Evolutionary conservation across 2,329 filamentous ascomycete genomes (phyloP), one percentile per base, ranked within the genome.

Genomic region (Monosporascus sp.): DNA sequence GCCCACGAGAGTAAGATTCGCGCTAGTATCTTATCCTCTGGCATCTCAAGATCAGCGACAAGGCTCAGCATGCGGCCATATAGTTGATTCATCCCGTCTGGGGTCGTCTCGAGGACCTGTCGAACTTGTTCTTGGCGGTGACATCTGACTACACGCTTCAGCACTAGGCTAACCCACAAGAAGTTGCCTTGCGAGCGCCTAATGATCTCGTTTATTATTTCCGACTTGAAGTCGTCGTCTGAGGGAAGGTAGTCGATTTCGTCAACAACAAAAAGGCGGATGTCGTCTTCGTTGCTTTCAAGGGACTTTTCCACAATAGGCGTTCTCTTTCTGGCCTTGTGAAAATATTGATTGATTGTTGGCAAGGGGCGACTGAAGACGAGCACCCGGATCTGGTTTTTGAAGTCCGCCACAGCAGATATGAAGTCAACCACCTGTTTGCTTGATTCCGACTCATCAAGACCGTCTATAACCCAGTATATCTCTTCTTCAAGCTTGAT

Each of bases 11-110:
- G 51, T 5, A 63, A 49, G 3, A 58, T 39, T 27, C 50, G 51
- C 15, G 53, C 51, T 1, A 63, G 47, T 3, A 11, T 36, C 11
- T 24, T 52, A 46, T 63, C 57, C 31, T 60, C 53, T 3, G 51
- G 49, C 9, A 34, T 5, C 4, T 52, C 46, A 1, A 58, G 50
- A 9, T 41, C 20, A 5, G 31, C 39, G 17, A 60, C 49, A 0
- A 50, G 34, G n/a, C 55, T 52, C 20, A 57, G 46, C 60, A 62
- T 62, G 11, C 60, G 54, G 42, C 57, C 55, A 36, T 58, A 62
- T 2, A 62, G 54, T 22, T 50, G 36, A 4, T 58, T 51, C 60
- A 61, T 62, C 17, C 60, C 60, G 27, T 57, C 54, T 1, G 60
- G 60, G 1, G 53, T 55, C 1, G 52, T 52, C 7, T 54, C 27